Conservation (phyloP, 345 rosid species). For the Eucalyptus marginata region DNA sequence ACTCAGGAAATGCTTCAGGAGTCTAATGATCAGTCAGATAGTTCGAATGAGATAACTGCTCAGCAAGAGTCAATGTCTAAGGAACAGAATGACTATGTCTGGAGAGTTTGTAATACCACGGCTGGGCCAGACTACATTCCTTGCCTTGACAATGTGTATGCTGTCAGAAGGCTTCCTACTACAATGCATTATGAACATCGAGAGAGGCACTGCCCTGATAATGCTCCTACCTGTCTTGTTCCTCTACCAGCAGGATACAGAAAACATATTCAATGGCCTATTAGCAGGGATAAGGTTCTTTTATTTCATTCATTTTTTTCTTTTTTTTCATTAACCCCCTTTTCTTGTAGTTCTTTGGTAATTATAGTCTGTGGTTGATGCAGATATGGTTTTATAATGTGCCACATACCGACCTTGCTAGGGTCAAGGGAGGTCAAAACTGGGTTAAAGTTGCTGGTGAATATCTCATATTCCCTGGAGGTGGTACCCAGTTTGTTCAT, state of each 20-base stretch:
- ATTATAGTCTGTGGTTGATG: background rate
- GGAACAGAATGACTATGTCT: background rate
- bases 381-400: conserved; percentile 14
- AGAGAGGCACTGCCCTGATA: conserved; percentile 32
- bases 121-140: conserved; percentile 6
- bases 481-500: conserved; percentile 11
- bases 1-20: conserved; percentile 29
- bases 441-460: conserved; percentile 15
- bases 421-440: conserved; percentile 8
- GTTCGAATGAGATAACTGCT: conserved; percentile 44
- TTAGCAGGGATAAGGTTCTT: conserved; percentile 6
- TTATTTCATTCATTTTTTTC: background rate
- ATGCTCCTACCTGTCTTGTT: conserved; percentile 30
- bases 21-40: conserved; percentile 41
- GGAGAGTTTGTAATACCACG: background rate
- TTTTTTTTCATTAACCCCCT: background rate
- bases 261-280: background rate
- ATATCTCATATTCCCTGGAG: conserved; percentile 12
- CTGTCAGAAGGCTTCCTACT: background rate
- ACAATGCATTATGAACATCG: conserved; percentile 31
- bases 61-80: background rate
- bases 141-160: conserved; percentile 1
- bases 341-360: background rate
- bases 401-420: conserved; percentile 9
- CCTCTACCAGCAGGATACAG: conserved; percentile 24